Conservation (phyloP, 306 rosid species). For the Pterocarpus macrocarpus region DNA sequence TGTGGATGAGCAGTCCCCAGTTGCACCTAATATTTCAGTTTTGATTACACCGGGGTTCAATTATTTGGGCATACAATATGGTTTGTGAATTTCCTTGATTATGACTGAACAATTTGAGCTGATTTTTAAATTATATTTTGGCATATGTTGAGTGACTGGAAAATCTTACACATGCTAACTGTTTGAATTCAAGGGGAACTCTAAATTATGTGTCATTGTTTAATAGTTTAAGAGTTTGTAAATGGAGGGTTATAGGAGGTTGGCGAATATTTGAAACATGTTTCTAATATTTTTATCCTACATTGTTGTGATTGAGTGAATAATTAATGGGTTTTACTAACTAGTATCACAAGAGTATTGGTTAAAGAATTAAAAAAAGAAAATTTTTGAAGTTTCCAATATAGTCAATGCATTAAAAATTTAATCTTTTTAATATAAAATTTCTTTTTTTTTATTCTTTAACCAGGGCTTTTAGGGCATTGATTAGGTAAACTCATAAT, state of each 20-base stretch:
- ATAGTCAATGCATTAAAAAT: too few relatives aligned
- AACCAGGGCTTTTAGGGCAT: too few relatives aligned
- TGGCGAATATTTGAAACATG: neutral
- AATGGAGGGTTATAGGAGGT: neutral
- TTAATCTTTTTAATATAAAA: too few relatives aligned
- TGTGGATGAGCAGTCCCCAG: neutral
- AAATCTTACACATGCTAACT: neutral
- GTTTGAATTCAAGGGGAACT: too few relatives aligned
- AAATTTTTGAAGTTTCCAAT: too few relatives aligned
- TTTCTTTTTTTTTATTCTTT: too few relatives aligned
- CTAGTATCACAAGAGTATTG: too few relatives aligned
- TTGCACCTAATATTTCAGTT: neutral
- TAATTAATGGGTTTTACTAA: too few relatives aligned
- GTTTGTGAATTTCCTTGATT: neutral
- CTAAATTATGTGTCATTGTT: too few relatives aligned
- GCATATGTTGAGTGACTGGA: neutral
- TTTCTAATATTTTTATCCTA: neutral
- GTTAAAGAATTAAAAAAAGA: too few relatives aligned
- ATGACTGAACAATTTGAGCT: neutral
- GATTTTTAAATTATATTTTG: neutral
- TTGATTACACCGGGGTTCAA: neutral
- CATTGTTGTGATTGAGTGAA: neutral
- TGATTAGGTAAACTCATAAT: neutral
- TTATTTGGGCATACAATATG: neutral
- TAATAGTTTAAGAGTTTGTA: neutral